Base-by-base conservation (phyloP, 1,139 yeast species). In the Debaryomyces fabryi region DNA sequence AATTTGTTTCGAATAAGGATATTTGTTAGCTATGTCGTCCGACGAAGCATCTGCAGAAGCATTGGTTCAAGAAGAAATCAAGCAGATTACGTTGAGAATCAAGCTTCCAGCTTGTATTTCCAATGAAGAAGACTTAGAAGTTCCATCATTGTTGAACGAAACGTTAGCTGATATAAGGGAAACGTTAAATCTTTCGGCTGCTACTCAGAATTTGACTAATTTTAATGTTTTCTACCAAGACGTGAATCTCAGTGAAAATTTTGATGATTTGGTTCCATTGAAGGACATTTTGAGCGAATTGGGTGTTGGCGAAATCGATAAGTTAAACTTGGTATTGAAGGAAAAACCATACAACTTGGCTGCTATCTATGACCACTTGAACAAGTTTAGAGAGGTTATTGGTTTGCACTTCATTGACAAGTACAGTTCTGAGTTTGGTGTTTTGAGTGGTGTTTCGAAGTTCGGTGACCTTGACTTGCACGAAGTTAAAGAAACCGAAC, bases 131-230 rank as follows among this genome's bases (percentile, higher is more conserved):
- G 52, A 53, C 33, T 55, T 78, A 40, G 71, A 68, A 46, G 62
- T 79, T 47, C 71, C 73, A 21, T 62, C 65, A 10, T 52, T 63
- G 18, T 48, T 55, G 46, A 55, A 68, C 30, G 89, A 84, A 55
- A 67, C 83, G 25, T 60, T 87, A 49, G 71, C 77, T 45, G 90
- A 86, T 52, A 74, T 88, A 49, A 78, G 72, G 55, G 83, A 82
- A 60, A 76, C 86, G 21, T 68, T 89, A 48, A 70, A 78, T 27
- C 71, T 82, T 24, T 65, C 82, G 32, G 82, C 86, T 12, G 72
- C 74, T 27, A 78, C 85, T 39, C 77, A 78, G 57, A 85, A 82
- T 49, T 76, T 79, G 58, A 85, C 95, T 34, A 79, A 82, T 58
- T 89, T 82, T 61, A 69, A 76, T 6, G 69, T 88, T 27, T 62